Evolutionary conservation across 2,329 filamentous ascomycete species (phyloP), one percentile per base, ranked within the genome.

Genomic region (Paracoccidioides lutzii): DNA sequence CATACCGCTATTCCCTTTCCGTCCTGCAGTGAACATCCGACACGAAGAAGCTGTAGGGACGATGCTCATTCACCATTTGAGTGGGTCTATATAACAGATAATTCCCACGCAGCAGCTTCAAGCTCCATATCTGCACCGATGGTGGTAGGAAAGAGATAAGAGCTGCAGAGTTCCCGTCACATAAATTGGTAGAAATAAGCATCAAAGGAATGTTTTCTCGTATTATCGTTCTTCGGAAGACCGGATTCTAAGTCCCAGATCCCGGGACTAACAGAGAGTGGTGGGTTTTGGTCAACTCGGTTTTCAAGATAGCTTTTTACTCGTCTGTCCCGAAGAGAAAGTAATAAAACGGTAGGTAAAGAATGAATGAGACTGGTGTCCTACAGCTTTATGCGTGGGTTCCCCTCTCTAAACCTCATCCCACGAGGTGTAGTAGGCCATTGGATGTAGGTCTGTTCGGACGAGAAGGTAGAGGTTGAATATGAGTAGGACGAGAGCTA

Each of bases 371-470:
- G 30, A 48, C 32, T 48, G 48, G 37, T n/a, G 40, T 12, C 35
- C 48, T 40, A 51, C 55, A 46, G 70, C 70, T 45, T 73, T 61
- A 52, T 45, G 8, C 7, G 14, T 10, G 42, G n/a, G 33, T 33
- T n/a, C 22, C 8, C 33, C 38, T 33, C 33, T 32, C 35, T 30
- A 5, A 12, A 12, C 53, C 32, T 46, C 43, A 2, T 41, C 35
- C 35, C 43, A 15, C 12, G 43, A 7, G 12, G 28, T 12, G 14
- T 46, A 15, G 35, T 49, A 9, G 28, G 53, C 53, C 43, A 48
- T 54, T 42, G 38, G 43, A 54, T 54, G 38, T 28, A 54, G 22
- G 33, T 46, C 43, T 35, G 45, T 54, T 32, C 59, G 56, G 10
- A 55, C 57, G 41, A 61, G 58, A 10, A 50, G 46, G 38, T 40